Evolutionary conservation across 768 basidiomycete genomes (phyloP), one percentile per base, ranked within the genome.

Genomic region (Lentinula sp.): DNA sequence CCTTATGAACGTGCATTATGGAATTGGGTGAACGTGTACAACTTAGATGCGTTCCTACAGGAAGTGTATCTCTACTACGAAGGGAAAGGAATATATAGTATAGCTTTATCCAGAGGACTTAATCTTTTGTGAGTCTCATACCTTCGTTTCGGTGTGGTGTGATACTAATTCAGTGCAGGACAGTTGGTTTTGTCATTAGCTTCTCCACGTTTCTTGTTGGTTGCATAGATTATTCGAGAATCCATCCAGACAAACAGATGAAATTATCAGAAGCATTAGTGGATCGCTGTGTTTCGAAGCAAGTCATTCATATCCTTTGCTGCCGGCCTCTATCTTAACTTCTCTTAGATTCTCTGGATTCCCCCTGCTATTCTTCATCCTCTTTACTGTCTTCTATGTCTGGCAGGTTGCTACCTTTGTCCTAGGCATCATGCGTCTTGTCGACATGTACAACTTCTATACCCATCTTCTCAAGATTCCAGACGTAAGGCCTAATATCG

Each of bases 11-110:
- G 86, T 61, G 97, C 97, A 0, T 73, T 98, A 52, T 99, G 97
- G 97, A 90, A 91, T 61, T 99, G 97, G 97, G 94, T 98, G 62
- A 99, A 99, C 70, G 94, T 98, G 12, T 93, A 94, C 70, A 98
- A 99, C 70, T 81, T 99, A 42, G 97, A 99, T 68, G 87, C 86
- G 7, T 99, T 95, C 73, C 75, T 99, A 33, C 93, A 96, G 73
- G 94, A 98, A 64, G 93, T 93, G 42, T 98, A 99, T 73, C 80
- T 82, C 49, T 99, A 98, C 72, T 99, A 99, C 70, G 90, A 93
- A 69, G 95, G 95, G 28, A 97, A 97, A 71, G 97, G 97, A 1
- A 89, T 98, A 39, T 98, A 90, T 70, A 95, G 93, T 66, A 99
- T 99, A 67, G 92, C 92, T 12, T 80, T 99, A 20, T 83, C 91